phyloP scores from a whole-genome alignment of 2,329 filamentous ascomycete genomes.

The Fusarium sp. region DNA sequence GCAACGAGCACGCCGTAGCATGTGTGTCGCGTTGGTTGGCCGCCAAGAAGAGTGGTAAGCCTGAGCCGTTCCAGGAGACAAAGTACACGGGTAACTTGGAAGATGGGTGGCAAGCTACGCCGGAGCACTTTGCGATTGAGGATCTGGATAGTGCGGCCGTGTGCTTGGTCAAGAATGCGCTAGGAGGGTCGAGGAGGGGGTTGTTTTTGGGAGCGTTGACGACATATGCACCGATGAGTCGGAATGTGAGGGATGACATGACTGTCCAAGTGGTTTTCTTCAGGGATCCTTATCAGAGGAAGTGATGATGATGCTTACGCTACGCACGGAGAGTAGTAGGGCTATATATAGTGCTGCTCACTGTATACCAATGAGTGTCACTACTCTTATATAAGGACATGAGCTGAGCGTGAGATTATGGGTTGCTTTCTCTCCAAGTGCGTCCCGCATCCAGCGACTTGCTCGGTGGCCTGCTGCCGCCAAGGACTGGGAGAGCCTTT shows the following conservation, averaged over 20 bases:
- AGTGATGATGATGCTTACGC: constrained; percentile 57
- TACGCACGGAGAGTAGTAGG: no score
- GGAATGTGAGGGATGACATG: constrained; percentile 75
- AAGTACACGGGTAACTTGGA: constrained; percentile 32
- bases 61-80: constrained; percentile 40
- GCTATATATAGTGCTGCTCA: no score
- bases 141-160: constrained; percentile 82
- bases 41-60: constrained; percentile 42
- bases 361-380: no score
- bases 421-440: no score
- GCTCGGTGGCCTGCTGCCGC: no score
- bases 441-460: no score
- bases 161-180: constrained; percentile 81
- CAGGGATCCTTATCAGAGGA: constrained; percentile 66
- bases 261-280: constrained; percentile 86
- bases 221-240: constrained; percentile 74
- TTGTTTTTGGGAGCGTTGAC: constrained; percentile 79
- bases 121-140: constrained; percentile 75
- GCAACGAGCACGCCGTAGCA: constrained; percentile 66
- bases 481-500: no score
- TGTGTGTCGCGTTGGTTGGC: constrained; percentile 66
- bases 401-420: no score
- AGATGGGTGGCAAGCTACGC: constrained; percentile 43
- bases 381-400: no score
- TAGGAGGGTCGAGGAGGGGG: constrained; percentile 79